A percentile compares a stretch with the other conserved stretches of the same genome.
Evolutionary conservation across 1,284 basidiomycete genomes (phyloP).

Genomic region (Porodaedalea pini): DNA sequence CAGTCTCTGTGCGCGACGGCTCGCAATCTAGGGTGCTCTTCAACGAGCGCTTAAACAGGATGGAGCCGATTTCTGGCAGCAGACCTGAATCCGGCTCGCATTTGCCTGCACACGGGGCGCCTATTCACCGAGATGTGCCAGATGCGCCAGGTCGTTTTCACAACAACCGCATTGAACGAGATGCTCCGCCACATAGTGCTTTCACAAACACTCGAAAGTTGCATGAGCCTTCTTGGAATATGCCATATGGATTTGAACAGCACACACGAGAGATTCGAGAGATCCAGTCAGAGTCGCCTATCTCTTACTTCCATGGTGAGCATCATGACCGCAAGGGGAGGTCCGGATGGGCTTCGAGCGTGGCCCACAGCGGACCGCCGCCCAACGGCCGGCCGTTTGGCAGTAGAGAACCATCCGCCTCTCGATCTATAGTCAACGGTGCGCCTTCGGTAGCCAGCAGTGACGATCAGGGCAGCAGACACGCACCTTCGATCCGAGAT

Average conservation of each 20-base stretch:
- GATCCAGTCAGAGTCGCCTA: background rate
- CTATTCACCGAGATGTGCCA: slow-evolving; percentile 30
- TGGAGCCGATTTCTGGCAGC: slow-evolving; percentile 53
- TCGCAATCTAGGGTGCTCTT: slow-evolving; percentile 71
- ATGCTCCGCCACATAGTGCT: slow-evolving; percentile 40
- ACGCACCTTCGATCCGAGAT: background rate
- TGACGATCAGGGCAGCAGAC: slow-evolving; percentile 9
- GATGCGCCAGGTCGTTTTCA: slow-evolving; percentile 31
- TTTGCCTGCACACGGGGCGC: slow-evolving; percentile 37
- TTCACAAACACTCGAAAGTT: slow-evolving; percentile 36
- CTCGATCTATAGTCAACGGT: slow-evolving; percentile 7
- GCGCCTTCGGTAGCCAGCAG: slow-evolving; percentile 10
- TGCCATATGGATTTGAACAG: slow-evolving; percentile 28
- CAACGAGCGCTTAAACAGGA: slow-evolving; percentile 82
- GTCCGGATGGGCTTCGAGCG: background rate
- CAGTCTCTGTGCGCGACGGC: slow-evolving; percentile 31
- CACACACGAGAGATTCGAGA: background rate
- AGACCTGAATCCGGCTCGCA: slow-evolving; percentile 32
- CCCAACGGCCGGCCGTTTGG: background rate
- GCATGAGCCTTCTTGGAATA: slow-evolving; percentile 39
- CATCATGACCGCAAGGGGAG: background rate
- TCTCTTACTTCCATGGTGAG: background rate
- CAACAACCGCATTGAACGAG: slow-evolving; percentile 44
- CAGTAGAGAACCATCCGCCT: slow-evolving; percentile 5
- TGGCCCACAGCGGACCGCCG: background rate